Conservation (phyloP, 2,329 filamentous ascomycete species). For the Paradendryphiella salina region DNA sequence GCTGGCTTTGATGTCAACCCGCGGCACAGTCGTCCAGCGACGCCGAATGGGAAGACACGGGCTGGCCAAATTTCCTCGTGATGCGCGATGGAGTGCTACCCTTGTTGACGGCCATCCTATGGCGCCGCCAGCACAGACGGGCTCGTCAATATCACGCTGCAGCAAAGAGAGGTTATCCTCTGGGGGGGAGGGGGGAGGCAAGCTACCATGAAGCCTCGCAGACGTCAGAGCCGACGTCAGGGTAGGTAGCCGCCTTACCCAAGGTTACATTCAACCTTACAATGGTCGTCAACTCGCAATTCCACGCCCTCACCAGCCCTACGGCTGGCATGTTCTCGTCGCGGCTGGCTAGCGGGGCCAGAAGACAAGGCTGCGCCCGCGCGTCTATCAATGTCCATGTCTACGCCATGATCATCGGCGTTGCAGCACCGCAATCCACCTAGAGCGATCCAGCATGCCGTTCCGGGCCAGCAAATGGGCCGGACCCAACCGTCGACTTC, state of each 20-base stretch:
- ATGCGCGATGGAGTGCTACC: constrained; percentile 38
- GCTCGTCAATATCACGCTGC: constrained; percentile 36
- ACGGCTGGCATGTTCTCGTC: background rate
- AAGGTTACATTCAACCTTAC: background rate
- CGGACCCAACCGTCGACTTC: constrained; percentile 40
- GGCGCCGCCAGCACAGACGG: constrained; percentile 35
- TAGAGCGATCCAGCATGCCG: constrained; percentile 32
- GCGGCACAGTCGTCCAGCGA: constrained; percentile 26
- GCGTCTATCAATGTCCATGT: constrained; percentile 1
- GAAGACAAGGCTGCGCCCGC: constrained; percentile 12
- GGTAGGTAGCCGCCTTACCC: constrained; percentile 9
- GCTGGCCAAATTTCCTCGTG: constrained; percentile 24
- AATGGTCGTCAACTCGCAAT: background rate
- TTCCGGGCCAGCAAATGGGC: constrained; percentile 44
- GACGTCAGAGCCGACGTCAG: constrained; percentile 5
- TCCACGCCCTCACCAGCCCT: background rate
- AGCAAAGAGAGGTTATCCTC: constrained; percentile 32
- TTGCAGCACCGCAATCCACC: constrained; percentile 12
- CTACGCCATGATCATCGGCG: constrained; percentile 21
- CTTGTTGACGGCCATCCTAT: constrained; percentile 28
- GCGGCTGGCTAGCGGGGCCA: constrained; percentile 1
- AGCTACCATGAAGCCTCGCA: background rate
- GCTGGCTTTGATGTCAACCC: constrained; percentile 21
- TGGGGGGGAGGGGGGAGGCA: constrained; percentile 1
- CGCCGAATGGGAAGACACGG: constrained; percentile 34